A percentile compares a stretch with the other conserved stretches of the same genome.
phyloP scores from a whole-genome alignment of 768 basidiomycete genomes.

The Lentinula sp. region DNA sequence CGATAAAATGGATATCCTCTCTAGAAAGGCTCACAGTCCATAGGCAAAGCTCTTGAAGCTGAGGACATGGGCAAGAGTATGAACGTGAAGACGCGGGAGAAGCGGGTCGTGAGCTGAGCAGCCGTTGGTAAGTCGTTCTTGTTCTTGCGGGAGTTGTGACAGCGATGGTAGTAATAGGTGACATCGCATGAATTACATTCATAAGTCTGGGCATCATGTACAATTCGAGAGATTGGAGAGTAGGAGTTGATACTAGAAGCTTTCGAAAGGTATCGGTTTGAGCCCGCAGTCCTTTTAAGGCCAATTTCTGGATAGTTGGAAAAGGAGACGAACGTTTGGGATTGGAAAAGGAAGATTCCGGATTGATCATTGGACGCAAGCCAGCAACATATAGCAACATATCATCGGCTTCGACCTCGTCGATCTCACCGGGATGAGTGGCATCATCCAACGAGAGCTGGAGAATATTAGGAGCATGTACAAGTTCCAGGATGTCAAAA shows the following conservation, averaged over 20 bases:
- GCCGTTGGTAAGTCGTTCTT: background rate
- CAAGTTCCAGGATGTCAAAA: conserved; percentile 28
- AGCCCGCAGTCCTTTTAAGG: background rate
- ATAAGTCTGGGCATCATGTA: background rate
- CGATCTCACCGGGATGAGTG: conserved; percentile 32
- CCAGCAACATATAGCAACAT: conserved; percentile 29
- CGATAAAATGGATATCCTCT: background rate
- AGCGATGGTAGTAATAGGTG: background rate
- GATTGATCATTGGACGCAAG: background rate
- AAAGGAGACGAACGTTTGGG: background rate
- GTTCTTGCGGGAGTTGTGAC: background rate
- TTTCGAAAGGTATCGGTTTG: background rate
- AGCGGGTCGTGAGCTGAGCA: background rate
- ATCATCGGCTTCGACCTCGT: conserved; percentile 32
- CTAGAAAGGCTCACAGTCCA: background rate
- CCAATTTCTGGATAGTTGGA: background rate
- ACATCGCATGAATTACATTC: background rate
- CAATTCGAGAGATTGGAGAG: conserved; percentile 1
- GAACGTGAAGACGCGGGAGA: background rate
- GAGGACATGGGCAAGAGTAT: background rate
- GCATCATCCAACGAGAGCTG: conserved; percentile 39
- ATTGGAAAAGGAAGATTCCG: background rate
- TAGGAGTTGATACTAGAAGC: background rate
- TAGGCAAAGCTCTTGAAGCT: background rate
- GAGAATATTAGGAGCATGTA: conserved; percentile 33